Evolutionary conservation across 2,329 filamentous ascomycete genomes (phyloP), one percentile per base, ranked within the genome.

Genomic region (Aquanectria penicillioides): DNA sequence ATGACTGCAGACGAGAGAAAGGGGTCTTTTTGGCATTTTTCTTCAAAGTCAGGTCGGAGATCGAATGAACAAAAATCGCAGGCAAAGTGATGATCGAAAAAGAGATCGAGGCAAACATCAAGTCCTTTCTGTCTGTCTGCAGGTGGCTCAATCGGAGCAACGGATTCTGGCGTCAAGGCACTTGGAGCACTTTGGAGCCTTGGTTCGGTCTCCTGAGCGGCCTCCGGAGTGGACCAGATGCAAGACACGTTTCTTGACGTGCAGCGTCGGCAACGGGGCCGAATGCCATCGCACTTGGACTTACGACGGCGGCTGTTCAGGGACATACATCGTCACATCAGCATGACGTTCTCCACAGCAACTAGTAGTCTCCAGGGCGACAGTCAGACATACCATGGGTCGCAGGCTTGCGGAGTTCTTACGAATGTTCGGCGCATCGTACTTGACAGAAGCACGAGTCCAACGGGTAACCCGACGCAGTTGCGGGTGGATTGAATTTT

Each of bases 1-100:
- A 63, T 13, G 15, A 63, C 22, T n/a, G 55, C 44, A 2, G 29
- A 40, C 1, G 58, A 28, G 3, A 68, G 56, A 9, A 64, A 29
- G 8, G 49, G 33, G 6, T 65, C 23, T 4, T 61, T 44, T 0
- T n/a, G n/a, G 28, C 55, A 67, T 41, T 63, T 62, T 2, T 49
- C 31, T 20, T 68, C 62, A 37, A 68, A 66, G 17, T 67, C 63
- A 1, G 64, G 63, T 3, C 61, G 51, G n/a, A 62, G 49, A 36
- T 62, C 57, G 37, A 67, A 68, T 6, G 63, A 65, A 47, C 64
- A 66, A 36, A 68, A 68, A 23, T 67, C 62, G 28, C 11, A 61
- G 6, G 52, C 52, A 50, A 68, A 67, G 44, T 68, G 64, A 1
- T 59, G 58, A 22, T 55, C 60, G 31, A 65, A 67, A 18, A 68